These are phyloP conservation scores for Musa itinerans DNA, from an alignment of 176 grass and related monocot species.

Conservation along the genomic window DNA sequence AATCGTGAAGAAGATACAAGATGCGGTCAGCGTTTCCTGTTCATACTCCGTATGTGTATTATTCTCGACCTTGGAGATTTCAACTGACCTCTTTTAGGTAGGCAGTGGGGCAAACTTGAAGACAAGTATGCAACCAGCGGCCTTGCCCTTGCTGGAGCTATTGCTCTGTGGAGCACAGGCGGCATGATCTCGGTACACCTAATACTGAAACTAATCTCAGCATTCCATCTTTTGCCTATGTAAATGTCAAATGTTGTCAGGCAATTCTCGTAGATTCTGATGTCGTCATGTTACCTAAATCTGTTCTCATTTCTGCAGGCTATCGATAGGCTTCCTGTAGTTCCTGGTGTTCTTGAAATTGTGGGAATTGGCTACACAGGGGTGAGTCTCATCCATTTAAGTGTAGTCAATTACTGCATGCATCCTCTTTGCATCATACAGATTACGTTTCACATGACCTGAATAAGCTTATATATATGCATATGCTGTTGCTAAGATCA, in stretches of 20 bases:
- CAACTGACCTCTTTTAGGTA: not conserved
- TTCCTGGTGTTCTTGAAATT: conserved; percentile 72
- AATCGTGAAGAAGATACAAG: conserved; percentile 48
- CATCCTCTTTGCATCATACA: too few species aligned
- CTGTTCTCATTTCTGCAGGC: conserved; percentile 37
- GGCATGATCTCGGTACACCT: conserved; percentile 64
- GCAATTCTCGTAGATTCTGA: not conserved
- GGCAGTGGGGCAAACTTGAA: conserved; percentile 76
- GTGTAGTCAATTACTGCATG: not conserved
- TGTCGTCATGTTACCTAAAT: too few species aligned
- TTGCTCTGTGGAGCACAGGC: conserved; percentile 70
- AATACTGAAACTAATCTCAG: not conserved
- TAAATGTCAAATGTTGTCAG: not conserved
- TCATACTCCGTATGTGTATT: not conserved
- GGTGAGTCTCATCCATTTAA: conserved; percentile 31
- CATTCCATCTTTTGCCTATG: not conserved
- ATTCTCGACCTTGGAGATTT: not conserved
- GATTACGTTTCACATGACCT: too few species aligned
- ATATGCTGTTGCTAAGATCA: too few species aligned
- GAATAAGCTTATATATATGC: too few species aligned
- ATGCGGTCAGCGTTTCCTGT: conserved; percentile 41
- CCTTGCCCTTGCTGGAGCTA: conserved; percentile 38
- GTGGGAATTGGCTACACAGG: conserved; percentile 78
- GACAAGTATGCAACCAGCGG: conserved; percentile 77
- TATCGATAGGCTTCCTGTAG: conserved; percentile 76